A percentile compares a stretch with the other conserved stretches of the same genome.
Conservation (phyloP, 495 filamentous ascomycete genomes). For the Parathielavia hyrcaniae region DNA sequence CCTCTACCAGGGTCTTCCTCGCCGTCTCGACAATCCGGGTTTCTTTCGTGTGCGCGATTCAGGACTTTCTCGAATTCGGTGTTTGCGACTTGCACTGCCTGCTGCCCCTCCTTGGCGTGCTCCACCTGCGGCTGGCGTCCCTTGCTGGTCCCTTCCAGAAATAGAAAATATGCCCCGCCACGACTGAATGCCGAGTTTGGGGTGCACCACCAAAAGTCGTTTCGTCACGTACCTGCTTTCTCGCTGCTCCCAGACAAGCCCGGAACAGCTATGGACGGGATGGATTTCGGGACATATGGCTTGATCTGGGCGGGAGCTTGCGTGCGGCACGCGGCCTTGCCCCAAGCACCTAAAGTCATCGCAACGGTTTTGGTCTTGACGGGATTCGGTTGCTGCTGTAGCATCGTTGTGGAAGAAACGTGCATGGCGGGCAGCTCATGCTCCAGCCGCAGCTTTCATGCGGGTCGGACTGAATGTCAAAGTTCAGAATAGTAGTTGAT, state of each 20-base stretch:
- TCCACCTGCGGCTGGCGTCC: background rate
- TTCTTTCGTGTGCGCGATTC: background rate
- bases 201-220: background rate
- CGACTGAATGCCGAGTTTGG: background rate
- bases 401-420: too few species aligned
- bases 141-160: background rate
- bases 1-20: background rate
- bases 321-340: background rate
- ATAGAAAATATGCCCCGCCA: background rate
- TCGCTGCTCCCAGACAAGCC: background rate
- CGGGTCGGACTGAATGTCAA: too few species aligned
- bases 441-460: background rate
- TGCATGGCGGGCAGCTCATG: too few species aligned
- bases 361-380: background rate
- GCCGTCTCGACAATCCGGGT: background rate
- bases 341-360: background rate
- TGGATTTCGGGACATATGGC: background rate
- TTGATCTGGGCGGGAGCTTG: background rate
- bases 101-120: background rate
- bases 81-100: slow-evolving; percentile 5
- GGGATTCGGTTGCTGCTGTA: background rate
- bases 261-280: background rate
- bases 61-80: background rate
- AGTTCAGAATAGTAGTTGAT: too few species aligned
- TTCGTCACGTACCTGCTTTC: background rate